Evolutionary conservation across 257 asterid genomes (phyloP), one percentile per base, ranked within the genome.

Genomic region (Verbena officinalis): DNA sequence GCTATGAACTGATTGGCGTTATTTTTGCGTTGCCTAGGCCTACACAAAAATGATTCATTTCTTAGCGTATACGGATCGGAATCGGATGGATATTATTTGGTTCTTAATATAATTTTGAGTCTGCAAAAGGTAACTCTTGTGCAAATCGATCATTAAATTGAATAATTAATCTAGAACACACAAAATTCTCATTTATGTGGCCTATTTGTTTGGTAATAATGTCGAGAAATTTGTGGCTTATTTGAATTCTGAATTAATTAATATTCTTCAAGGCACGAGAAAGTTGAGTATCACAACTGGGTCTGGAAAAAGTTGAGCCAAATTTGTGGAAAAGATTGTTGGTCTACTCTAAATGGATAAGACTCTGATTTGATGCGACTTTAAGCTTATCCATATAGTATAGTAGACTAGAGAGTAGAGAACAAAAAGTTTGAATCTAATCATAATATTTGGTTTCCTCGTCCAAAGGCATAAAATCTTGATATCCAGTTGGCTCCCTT

Each of bases 381-480:
- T 79, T 7, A 73, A 71, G 69, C 86, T 84, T 80, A 82, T 83
- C 95, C 79, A 53, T 69, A 62, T 45, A 11, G 21, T n/a, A 21
- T 27, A 23, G 61, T 40, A 27, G 5, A 27, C 2, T 27, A 27
- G 4, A 27, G n/a, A n/a, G n/a, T 53, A 38, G 20, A 22, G 17
- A 61, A 68, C 53, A 69, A 68, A 62, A 51, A 63, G 7, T 30
- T 59, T 62, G 78, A 48, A 70, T 68, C 74, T n/a, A n/a, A n/a
- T n/a, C n/a, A n/a, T n/a, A 62, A 7, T 15, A 56, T 11, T 46
- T 11, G 69, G 90, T 79, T 84, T 81, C 93, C 88, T 81, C 65
- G 81, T 82, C 46, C 54, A 9, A 23, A 49, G 77, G 84, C 82
- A 77, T 34, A 72, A 52, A 30, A 43, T 64, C 55, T 19, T 44